Percentiles rank a stretch among this genome's conserved stretches.
These are phyloP conservation scores for Mucor ambiguus DNA, from an alignment of 371 early-diverging fungal species.

Conservation along the genomic window DNA sequence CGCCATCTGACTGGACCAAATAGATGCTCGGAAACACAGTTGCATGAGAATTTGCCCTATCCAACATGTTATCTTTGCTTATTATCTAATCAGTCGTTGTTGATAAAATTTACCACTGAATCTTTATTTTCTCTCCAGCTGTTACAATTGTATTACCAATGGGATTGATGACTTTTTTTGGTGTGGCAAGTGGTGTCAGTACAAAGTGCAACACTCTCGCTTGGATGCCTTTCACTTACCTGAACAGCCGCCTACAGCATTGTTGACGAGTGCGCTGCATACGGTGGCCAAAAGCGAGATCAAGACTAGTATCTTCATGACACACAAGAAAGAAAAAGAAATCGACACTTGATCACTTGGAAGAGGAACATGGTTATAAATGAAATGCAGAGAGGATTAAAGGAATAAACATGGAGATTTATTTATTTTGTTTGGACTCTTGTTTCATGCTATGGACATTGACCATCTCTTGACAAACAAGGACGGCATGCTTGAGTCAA, in stretches of 20 bases:
- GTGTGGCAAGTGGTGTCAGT: not conserved
- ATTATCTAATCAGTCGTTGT: constrained; percentile 1
- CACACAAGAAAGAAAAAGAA: not conserved
- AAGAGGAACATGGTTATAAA: not conserved
- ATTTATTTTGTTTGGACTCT: not conserved
- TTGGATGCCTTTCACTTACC: constrained; percentile 4
- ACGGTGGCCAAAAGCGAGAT: not conserved
- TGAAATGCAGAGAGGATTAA: not conserved
- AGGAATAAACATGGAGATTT: constrained; percentile 8
- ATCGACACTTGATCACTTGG: not conserved
- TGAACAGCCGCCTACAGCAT: constrained; percentile 14
- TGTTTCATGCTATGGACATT: not conserved
- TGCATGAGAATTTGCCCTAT: constrained; percentile 27
- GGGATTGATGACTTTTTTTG: constrained; percentile 16
- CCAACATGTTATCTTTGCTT: not conserved
- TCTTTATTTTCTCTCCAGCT: constrained; percentile 33
- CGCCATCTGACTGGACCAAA: constrained; percentile 26
- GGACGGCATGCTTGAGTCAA: not conserved
- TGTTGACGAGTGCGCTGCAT: constrained; percentile 9
- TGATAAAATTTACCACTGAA: constrained; percentile 20
- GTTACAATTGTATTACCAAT: constrained; percentile 30
- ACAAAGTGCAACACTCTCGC: not conserved
- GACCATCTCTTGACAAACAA: not conserved
- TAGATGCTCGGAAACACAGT: constrained; percentile 16
- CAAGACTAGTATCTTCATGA: constrained; percentile 9